Evolutionary conservation across 768 basidiomycete species (phyloP), one percentile per base, ranked within the genome.

Genomic region (Crassisporium funariophilum): DNA sequence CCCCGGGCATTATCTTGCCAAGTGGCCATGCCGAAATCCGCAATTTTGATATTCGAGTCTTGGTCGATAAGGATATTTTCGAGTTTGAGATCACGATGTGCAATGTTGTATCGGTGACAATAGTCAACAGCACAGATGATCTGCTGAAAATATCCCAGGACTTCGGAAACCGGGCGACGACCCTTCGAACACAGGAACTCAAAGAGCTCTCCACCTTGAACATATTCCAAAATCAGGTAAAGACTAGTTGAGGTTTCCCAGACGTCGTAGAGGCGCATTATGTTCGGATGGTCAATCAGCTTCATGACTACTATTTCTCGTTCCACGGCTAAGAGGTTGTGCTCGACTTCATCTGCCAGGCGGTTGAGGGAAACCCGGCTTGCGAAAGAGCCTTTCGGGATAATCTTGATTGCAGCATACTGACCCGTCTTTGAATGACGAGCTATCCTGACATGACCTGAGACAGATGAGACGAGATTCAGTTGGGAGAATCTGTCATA

Each of bases 241-340:
- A 95, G 80, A 48, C 95, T 85, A 23, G 81, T 79, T 4, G 86
- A 86, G 0, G 93, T 94, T 69, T 98, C 94, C 92, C 91, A 98
- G 52, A 98, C 94, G 62, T 98, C 95, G 71, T 93, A 95, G 21
- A 98, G 80, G 47, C 84, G 86, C 81, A 97, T 82, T 54, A 98
- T 83, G 65, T 95, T 94, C 2, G 94, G 94, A 62, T 98, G 93
- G 53, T 95, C 86, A 55, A 97, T 86, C 52, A 97, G 83, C 67
- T 97, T 98, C 94, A 98, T 95, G 60, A 97, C 86, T 50, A 95
- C 91, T 41, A 97, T 95, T 68, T 98, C 95, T 51, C 93, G 82
- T 65, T 95, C 90, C 50, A 97, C 83, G 38, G 86, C 83, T 48
- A 90, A 80, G 50, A 85, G 77, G 50, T 81, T 82, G 56, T 86